Percentiles rank a stretch among this genome's conserved stretches.
phyloP scores from a whole-genome alignment of 2,329 filamentous ascomycete species.

The Elsinoe batatas region DNA sequence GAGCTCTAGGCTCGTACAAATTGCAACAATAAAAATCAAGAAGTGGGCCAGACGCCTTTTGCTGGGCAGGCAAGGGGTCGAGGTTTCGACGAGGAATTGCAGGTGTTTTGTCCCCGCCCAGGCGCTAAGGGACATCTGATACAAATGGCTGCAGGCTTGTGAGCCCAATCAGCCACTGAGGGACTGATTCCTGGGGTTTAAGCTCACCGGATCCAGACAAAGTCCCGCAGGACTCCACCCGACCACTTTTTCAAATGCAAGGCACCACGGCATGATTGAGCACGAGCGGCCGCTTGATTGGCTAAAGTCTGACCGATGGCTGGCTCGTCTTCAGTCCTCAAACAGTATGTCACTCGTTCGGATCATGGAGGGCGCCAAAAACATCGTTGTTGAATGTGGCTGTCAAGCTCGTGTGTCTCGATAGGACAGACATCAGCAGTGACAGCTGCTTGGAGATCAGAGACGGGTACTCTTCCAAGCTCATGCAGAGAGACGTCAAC shows the following conservation, averaged over 20 bases:
- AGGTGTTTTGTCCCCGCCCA: conserved; percentile 10
- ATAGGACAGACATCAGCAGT: neutral
- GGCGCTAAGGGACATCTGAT: conserved; percentile 1
- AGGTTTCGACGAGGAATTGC: neutral
- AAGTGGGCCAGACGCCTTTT: conserved; percentile 9
- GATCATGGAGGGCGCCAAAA: neutral
- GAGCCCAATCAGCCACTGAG: conserved; percentile 6
- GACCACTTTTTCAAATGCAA: neutral
- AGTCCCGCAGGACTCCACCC: neutral
- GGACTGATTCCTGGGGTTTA: neutral
- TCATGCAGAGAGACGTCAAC: neutral
- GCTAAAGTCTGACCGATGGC: neutral
- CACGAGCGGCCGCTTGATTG: neutral
- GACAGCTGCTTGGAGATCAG: neutral
- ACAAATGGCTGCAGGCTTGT: neutral
- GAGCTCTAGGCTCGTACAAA: conserved; percentile 11
- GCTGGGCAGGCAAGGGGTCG: neutral
- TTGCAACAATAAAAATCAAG: conserved; percentile 11
- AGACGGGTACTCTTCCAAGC: neutral
- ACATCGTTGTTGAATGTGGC: neutral
- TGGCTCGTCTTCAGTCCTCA: neutral
- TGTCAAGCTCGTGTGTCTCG: neutral
- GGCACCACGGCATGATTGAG: neutral
- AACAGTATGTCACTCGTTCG: conserved; percentile 2
- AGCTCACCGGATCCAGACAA: conserved; percentile 1